A percentile compares a stretch with the other conserved stretches of the same genome.
Evolutionary conservation across 1,139 yeast species (phyloP).

Genomic region (Yamadazyma sp.): DNA sequence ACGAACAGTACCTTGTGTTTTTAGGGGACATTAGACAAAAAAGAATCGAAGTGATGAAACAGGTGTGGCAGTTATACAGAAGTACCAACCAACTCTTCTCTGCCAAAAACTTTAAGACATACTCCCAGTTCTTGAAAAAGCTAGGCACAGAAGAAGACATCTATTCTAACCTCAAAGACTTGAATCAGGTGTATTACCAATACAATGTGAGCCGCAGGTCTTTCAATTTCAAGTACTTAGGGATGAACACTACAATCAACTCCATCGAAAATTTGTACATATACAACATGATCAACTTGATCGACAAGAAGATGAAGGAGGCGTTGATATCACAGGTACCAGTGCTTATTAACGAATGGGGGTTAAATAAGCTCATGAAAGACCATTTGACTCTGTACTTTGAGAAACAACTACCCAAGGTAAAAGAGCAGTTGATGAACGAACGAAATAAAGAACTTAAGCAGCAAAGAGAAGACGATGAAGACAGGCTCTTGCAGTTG

Average conservation of each 20-base stretch:
- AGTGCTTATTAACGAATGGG: constrained; percentile 39
- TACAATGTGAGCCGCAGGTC: constrained; percentile 24
- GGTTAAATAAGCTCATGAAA: constrained; percentile 32
- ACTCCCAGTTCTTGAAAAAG: constrained; percentile 23
- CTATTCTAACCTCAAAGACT: constrained; percentile 23
- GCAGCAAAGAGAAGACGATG: constrained; percentile 29
- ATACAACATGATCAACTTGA: constrained; percentile 26
- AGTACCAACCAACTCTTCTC: constrained; percentile 27
- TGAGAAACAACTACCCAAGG: constrained; percentile 21
- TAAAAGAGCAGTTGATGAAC: constrained; percentile 24
- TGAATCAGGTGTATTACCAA: constrained; percentile 22
- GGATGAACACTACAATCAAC: constrained; percentile 4
- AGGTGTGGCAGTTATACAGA: constrained; percentile 36
- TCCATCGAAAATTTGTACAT: constrained; percentile 20
- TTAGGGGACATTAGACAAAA: constrained; percentile 25
- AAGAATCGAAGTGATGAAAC: constrained; percentile 28
- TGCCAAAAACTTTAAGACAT: constrained; percentile 23
- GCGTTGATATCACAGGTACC: constrained; percentile 23
- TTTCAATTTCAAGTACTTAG: constrained; percentile 23
- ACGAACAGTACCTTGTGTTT: constrained; percentile 36
- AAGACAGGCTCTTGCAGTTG: constrained; percentile 35
- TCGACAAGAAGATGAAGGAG: constrained; percentile 29
- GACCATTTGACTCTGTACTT: constrained; percentile 20
- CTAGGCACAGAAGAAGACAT: constrained; percentile 19
- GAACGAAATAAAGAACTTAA: constrained; percentile 30